Evolutionary conservation across 106 monocot species (phyloP), one percentile per base, ranked within the genome.

Genomic region (Gastrodia elata): DNA sequence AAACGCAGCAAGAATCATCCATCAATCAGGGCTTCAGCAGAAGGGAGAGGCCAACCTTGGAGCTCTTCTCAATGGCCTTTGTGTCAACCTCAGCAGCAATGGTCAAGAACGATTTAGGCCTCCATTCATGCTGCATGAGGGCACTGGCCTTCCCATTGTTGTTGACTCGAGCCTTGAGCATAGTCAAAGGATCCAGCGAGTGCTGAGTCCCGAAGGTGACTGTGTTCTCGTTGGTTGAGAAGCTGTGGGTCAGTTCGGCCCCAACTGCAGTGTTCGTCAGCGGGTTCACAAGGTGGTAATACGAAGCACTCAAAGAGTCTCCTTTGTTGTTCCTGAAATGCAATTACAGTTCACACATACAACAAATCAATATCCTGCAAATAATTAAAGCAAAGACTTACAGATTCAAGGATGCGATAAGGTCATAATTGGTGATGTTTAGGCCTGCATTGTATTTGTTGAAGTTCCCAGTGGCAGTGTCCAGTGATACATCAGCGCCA

Each of bases 21-120:
- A n/a, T n/a, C n/a, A n/a, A 69, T 90, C 82, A 93, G 55, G 90
- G 90, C 67, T 86, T 94, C 68, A 94, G 87, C 9, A 80, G 79
- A 44, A 94, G 28, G 16, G 88, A 73, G 1, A 94, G 64, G 46
- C 94, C 94, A 15, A 94, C 83, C 77, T 94, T 94, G 59, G 94
- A 84, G 77, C 88, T 87, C 77, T 94, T 94, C 72, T 94, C 88
- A 22, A 94, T 82, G 20, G 94, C 87, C 71, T 85, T 94, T 15
- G 90, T 94, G 79, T 94, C 90, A 0, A 94, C 91, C 78, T 94
- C 94, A 0, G 84, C 84, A 0, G 88, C 88, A 27, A 94, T 10
- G 67, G 88, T 90, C 57, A 88, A 20, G 33, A 90, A 71, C 7
- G 89, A 87, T 71, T 90, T 87, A 8, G 90, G 89, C 71, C 84